phyloP scores from a whole-genome alignment of 1,284 basidiomycete genomes.

The Fomitopsis pinicola region DNA sequence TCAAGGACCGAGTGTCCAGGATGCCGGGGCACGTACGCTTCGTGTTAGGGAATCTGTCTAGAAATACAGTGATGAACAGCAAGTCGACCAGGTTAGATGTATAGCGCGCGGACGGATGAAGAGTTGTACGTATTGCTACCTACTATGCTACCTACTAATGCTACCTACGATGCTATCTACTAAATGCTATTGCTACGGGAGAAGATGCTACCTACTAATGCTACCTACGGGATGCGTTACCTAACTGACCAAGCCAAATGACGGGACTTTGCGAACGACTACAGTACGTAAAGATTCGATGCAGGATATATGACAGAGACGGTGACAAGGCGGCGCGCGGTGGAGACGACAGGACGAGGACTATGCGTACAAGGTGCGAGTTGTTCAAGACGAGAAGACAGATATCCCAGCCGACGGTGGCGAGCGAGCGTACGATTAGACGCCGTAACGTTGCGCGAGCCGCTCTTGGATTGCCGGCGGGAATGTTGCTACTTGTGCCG shows the following conservation, averaged over 20 bases:
- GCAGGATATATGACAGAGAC: conserved; percentile 15
- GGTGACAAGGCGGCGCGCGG: conserved; percentile 13
- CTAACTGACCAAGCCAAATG: conserved; percentile 8
- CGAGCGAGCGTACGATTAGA: conserved; percentile 33
- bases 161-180: conserved; percentile 3
- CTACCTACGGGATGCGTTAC: conserved; percentile 34
- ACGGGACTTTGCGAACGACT: conserved; percentile 17
- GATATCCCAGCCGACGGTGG: neutral
- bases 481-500: conserved; percentile 70
- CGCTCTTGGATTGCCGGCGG: conserved; percentile 78
- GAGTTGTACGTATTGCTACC: conserved; percentile 1
- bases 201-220: conserved; percentile 4
- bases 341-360: conserved; percentile 7
- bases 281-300: conserved; percentile 24
- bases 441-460: conserved; percentile 70
- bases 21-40: neutral
- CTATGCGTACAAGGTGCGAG: neutral
- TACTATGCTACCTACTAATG: neutral
- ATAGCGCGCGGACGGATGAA: neutral
- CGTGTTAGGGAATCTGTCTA: conserved; percentile 1
- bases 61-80: neutral
- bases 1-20: neutral
- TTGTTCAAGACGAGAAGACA: neutral
- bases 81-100: neutral
- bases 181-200: conserved; percentile 30